phyloP scores from a whole-genome alignment of 1,284 basidiomycete genomes.

The Apiotrichum akiyoshidainum region DNA sequence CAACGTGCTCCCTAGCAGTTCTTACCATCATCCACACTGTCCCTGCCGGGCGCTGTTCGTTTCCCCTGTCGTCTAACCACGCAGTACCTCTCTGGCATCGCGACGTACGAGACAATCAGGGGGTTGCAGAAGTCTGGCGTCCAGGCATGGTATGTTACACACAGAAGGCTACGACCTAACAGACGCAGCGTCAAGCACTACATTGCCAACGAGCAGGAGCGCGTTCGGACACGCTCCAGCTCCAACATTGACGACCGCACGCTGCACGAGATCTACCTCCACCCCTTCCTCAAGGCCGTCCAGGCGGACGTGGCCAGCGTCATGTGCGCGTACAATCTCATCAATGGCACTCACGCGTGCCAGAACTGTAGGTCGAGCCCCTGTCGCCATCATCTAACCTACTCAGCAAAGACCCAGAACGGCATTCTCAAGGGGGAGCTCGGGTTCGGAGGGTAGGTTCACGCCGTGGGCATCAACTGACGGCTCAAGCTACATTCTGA shows the following conservation, averaged over 20 bases:
- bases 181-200: conserved; percentile 23
- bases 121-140: conserved; percentile 72
- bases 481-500: conserved; percentile 29
- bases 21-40: too few relatives aligned
- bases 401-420: conserved; percentile 57
- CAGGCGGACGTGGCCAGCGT: conserved; percentile 66
- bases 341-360: conserved; percentile 64
- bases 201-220: conserved; percentile 30
- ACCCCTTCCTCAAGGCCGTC: conserved; percentile 62
- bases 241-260: conserved; percentile 28
- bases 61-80: too few relatives aligned
- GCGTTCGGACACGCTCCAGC: conserved; percentile 22
- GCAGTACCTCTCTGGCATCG: conserved; percentile 61
- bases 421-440: conserved; percentile 69
- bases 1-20: too few relatives aligned
- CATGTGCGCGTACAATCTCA: conserved; percentile 69
- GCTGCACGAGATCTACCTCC: conserved; percentile 28
- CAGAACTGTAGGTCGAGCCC: conserved; percentile 53
- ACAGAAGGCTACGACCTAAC: not conserved
- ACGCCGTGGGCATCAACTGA: conserved; percentile 11
- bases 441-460: conserved; percentile 56
- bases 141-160: conserved; percentile 49
- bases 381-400: not conserved
- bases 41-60: too few relatives aligned
- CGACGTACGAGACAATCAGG: conserved; percentile 68